Evolutionary conservation across 805 yeast species (phyloP).

Genomic region (Saccharomycopsis schoenii): DNA sequence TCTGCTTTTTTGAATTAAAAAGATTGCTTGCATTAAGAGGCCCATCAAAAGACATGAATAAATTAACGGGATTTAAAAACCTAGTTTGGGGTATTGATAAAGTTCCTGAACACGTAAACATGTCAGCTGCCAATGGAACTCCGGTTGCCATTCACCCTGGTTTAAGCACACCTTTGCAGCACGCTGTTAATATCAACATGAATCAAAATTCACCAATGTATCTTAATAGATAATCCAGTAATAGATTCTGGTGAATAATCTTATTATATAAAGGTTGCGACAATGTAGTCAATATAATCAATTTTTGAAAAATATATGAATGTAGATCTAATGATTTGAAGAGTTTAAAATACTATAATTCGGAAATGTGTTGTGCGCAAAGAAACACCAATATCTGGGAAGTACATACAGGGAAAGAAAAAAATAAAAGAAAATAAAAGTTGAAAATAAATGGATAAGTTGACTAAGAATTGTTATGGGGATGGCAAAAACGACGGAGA

Average conservation of each 20-base stretch:
- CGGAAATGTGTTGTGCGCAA: too few relatives aligned
- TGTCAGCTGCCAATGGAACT: constrained; percentile 1
- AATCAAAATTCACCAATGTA: constrained; percentile 15
- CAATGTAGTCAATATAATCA: background rate
- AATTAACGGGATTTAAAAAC: constrained; percentile 12
- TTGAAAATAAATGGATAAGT: background rate
- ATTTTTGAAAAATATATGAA: too few relatives aligned
- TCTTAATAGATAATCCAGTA: constrained; percentile 5
- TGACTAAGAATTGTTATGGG: too few relatives aligned
- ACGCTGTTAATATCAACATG: constrained; percentile 12
- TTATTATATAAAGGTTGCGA: too few relatives aligned
- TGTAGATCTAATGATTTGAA: too few relatives aligned
- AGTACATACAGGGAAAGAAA: background rate
- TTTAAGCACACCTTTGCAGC: constrained; percentile 15
- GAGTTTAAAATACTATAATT: too few relatives aligned
- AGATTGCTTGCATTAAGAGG: constrained; percentile 8
- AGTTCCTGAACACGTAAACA: constrained; percentile 23
- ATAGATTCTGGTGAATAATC: too few relatives aligned
- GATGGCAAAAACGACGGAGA: background rate
- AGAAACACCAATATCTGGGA: background rate
- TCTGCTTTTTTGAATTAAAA: constrained; percentile 33
- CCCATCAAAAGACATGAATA: constrained; percentile 3
- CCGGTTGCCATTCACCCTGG: constrained; percentile 2
- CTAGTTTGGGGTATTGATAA: constrained; percentile 20
- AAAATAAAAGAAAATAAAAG: background rate